A percentile compares a stretch with the other conserved stretches of the same genome.
phyloP scores from a whole-genome alignment of 2,329 filamentous ascomycete genomes.

The Nemania sp. region DNA sequence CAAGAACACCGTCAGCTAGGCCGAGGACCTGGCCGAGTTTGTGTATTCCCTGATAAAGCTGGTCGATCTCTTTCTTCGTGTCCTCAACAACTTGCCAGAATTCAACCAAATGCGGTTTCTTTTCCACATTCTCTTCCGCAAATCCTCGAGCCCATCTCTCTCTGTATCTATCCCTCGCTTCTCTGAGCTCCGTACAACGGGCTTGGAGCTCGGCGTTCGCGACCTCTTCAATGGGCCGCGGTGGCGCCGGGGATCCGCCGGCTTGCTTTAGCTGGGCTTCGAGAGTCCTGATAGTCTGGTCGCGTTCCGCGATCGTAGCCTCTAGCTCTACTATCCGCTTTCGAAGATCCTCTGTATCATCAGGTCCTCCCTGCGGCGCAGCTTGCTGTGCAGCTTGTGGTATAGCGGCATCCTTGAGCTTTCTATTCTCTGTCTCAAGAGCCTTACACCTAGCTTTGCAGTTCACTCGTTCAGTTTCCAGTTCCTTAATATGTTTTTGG shows the following conservation, averaged over 20 bases:
- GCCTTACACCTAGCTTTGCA: not conserved
- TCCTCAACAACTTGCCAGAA: slow-evolving; percentile 34
- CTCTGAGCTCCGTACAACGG: slow-evolving; percentile 14
- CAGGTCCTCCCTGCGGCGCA: not conserved
- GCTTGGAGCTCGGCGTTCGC: slow-evolving; percentile 19
- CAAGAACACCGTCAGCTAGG: slow-evolving; percentile 11
- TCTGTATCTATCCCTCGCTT: slow-evolving; percentile 18
- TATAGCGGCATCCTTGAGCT: slow-evolving; percentile 5
- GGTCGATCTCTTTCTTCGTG: slow-evolving; percentile 19
- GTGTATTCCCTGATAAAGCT: slow-evolving; percentile 28
- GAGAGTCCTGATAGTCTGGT: slow-evolving; percentile 13
- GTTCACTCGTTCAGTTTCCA: not conserved
- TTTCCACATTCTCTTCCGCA: not conserved
- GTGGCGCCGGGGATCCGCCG: not conserved
- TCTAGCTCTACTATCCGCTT: slow-evolving; percentile 4
- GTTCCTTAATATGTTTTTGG: not conserved
- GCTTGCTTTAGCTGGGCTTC: slow-evolving; percentile 6
- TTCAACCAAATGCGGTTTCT: not conserved
- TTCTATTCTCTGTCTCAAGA: slow-evolving; percentile 13
- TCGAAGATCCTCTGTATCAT: not conserved
- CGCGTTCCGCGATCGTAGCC: not conserved
- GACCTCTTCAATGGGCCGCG: no score
- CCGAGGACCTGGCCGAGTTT: slow-evolving; percentile 20
- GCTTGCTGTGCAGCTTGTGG: not conserved
- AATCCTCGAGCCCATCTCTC: slow-evolving; percentile 23